Percentiles rank a stretch among this genome's conserved stretches.
These are phyloP conservation scores for Malassezia globosa DNA, from an alignment of 1,284 basidiomycete species.

Conservation along the genomic window DNA sequence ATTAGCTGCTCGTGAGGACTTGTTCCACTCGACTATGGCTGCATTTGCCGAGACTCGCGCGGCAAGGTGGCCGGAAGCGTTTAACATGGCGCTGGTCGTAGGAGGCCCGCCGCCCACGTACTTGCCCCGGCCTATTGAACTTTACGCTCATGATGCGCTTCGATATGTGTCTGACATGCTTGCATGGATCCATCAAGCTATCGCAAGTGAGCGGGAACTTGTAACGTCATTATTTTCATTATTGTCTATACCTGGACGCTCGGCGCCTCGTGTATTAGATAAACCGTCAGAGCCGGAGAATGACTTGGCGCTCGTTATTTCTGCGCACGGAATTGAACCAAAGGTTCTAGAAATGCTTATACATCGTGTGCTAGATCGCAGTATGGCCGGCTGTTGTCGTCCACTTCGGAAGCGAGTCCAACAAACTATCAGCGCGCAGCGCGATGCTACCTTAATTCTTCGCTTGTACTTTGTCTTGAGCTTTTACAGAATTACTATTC, in stretches of 20 bases:
- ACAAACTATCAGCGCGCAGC: slow-evolving; percentile 82
- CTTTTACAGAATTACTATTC: slow-evolving; percentile 87
- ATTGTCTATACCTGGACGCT: slow-evolving; percentile 16
- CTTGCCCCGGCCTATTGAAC: slow-evolving; percentile 81
- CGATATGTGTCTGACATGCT: slow-evolving; percentile 97
- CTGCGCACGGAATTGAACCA: not conserved
- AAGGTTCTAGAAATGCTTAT: slow-evolving; percentile 43
- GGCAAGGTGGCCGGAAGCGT: slow-evolving; percentile 63
- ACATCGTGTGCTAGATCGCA: slow-evolving; percentile 67
- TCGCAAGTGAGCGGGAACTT: slow-evolving; percentile 80
- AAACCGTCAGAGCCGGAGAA: no score
- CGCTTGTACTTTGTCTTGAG: slow-evolving; percentile 85
- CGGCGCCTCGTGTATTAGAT: slow-evolving; percentile 1
- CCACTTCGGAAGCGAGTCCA: slow-evolving; percentile 70
- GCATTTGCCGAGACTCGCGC: slow-evolving; percentile 72
- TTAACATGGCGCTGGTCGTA: slow-evolving; percentile 75
- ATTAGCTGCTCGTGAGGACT: slow-evolving; percentile 56
- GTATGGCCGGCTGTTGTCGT: slow-evolving; percentile 70
- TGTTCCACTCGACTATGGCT: slow-evolving; percentile 52
- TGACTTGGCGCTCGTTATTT: not conserved
- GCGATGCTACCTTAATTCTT: slow-evolving; percentile 79
- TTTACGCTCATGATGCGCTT: slow-evolving; percentile 90
- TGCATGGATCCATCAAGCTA: slow-evolving; percentile 93
- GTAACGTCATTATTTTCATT: slow-evolving; percentile 25
- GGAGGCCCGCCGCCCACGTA: slow-evolving; percentile 66